Conservation (phyloP, 1,284 basidiomycete species). For the Heimioporus punctisporus region DNA sequence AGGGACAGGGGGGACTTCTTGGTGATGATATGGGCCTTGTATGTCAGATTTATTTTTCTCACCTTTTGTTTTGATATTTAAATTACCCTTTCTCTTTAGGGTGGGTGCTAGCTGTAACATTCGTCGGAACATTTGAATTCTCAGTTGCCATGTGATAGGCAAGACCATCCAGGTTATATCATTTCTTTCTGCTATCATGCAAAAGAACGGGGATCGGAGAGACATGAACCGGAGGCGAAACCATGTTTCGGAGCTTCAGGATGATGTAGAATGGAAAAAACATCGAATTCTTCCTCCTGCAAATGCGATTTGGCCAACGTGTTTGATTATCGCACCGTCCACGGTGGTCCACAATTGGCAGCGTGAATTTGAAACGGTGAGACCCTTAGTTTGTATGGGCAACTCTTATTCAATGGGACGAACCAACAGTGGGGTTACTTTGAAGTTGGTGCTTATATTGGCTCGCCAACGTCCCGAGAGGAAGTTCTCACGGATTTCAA, state of each 20-base stretch:
- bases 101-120: slow-evolving; percentile 11
- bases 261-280: slow-evolving; percentile 55
- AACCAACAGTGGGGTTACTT: slow-evolving; percentile 76
- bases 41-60: slow-evolving; percentile 26
- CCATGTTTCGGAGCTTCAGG: slow-evolving; percentile 65
- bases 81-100: slow-evolving; percentile 13
- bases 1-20: slow-evolving; percentile 70
- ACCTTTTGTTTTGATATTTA: slow-evolving; percentile 1
- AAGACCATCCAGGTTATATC: slow-evolving; percentile 92
- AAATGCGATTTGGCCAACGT: slow-evolving; percentile 76
- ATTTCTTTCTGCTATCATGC: slow-evolving; percentile 87
- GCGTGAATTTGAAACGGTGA: slow-evolving; percentile 71
- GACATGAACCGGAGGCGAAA: slow-evolving; percentile 65
- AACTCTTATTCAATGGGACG: background rate
- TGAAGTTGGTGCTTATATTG: slow-evolving; percentile 73
- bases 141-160: slow-evolving; percentile 37
- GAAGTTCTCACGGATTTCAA: slow-evolving; percentile 68
- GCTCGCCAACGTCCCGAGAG: slow-evolving; percentile 48
- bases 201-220: slow-evolving; percentile 63
- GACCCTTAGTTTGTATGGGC: slow-evolving; percentile 22
- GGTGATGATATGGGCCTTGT: slow-evolving; percentile 94
- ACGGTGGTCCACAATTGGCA: slow-evolving; percentile 84
- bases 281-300: slow-evolving; percentile 59
- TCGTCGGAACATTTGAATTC: background rate
- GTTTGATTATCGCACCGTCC: slow-evolving; percentile 79